Percentiles rank a stretch among this genome's conserved stretches.
phyloP scores from a whole-genome alignment of 2,329 filamentous ascomycete species.

The Pseudonectria foliicola region DNA sequence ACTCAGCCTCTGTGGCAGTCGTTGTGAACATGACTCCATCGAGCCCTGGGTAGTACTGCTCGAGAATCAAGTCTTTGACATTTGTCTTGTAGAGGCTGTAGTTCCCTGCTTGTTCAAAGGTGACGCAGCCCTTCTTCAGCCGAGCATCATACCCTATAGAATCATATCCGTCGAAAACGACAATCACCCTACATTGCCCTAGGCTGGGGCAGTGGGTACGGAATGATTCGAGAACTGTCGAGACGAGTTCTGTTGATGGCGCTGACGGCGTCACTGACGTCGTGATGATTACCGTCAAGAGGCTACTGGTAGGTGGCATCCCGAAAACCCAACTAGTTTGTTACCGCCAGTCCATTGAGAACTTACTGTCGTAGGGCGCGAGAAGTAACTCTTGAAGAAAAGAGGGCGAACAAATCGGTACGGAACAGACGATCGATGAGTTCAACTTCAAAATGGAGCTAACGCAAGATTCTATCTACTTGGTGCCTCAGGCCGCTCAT shows the following conservation, averaged over 20 bases:
- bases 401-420: too few relatives aligned
- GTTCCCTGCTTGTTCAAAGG: constrained; percentile 33
- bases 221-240: constrained; percentile 39
- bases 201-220: constrained; percentile 33
- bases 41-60: constrained; percentile 4
- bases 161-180: constrained; percentile 48
- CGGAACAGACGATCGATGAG: too few relatives aligned
- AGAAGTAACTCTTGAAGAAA: too few relatives aligned
- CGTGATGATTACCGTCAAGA: constrained; percentile 37
- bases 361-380: too few relatives aligned
- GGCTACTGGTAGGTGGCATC: not conserved
- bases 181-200: constrained; percentile 36
- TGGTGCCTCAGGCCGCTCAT: too few relatives aligned
- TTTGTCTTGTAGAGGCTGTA: constrained; percentile 41
- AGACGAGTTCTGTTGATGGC: constrained; percentile 45
- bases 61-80: constrained; percentile 33
- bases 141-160: constrained; percentile 35
- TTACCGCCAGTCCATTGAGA: too few relatives aligned
- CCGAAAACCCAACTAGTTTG: too few relatives aligned
- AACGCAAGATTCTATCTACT: too few relatives aligned
- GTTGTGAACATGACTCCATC: constrained; percentile 1
- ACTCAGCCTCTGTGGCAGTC: constrained; percentile 36
- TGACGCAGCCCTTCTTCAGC: constrained; percentile 48
- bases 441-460: too few relatives aligned
- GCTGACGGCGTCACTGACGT: constrained; percentile 50